phyloP scores from a whole-genome alignment of 805 yeast species.

The Candida ipomoeae region DNA sequence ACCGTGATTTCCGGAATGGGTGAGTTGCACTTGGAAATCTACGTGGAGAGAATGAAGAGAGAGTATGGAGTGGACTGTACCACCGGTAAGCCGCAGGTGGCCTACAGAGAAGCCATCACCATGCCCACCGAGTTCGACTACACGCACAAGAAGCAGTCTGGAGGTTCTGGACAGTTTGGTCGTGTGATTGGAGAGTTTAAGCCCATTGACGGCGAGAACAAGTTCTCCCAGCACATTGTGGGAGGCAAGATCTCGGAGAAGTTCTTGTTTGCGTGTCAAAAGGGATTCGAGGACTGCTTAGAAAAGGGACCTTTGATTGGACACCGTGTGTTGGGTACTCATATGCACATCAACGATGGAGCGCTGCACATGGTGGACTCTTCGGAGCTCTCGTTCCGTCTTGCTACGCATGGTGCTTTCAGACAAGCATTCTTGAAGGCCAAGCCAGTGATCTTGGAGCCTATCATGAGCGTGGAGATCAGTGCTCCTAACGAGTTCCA shows the following conservation, averaged over 20 bases:
- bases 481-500: conserved; percentile 97
- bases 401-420: conserved; percentile 91
- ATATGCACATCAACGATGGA: conserved; percentile 95
- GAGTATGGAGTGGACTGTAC: conserved; percentile 94
- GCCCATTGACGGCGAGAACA: conserved; percentile 63
- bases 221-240: conserved; percentile 81
- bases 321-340: conserved; percentile 86
- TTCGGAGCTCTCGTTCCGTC: conserved; percentile 88
- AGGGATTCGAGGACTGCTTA: conserved; percentile 92
- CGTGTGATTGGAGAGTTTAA: conserved; percentile 83
- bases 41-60: conserved; percentile 96
- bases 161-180: conserved; percentile 99
- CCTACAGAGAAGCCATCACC: conserved; percentile 91
- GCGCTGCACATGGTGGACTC: conserved; percentile 96
- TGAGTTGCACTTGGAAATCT: conserved; percentile 93
- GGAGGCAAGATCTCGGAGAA: conserved; percentile 98
- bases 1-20: conserved; percentile 98
- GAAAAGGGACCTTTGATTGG: conserved; percentile 97
- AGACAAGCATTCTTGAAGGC: conserved; percentile 83
- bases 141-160: conserved; percentile 96
- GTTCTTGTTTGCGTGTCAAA: conserved; percentile 86
- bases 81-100: conserved; percentile 97
- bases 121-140: conserved; percentile 75
- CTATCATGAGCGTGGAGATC: conserved; percentile 89
- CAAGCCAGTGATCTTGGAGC: conserved; percentile 87